Conservation (phyloP, 106 monocot genomes). For the Apostasia ramifera region DNA sequence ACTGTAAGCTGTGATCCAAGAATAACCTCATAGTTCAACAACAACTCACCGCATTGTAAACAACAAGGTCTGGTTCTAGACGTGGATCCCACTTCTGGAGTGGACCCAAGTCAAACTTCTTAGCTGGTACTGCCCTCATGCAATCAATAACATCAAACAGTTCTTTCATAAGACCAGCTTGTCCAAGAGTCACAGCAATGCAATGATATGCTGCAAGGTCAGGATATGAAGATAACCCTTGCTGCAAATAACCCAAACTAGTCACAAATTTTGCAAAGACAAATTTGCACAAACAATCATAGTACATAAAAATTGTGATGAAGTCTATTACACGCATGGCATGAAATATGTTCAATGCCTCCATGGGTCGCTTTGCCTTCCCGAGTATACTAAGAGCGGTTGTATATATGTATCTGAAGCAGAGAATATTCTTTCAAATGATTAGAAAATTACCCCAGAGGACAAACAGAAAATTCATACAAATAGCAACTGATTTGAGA, state of each 20-base stretch:
- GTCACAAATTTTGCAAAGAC: slow-evolving; percentile 4
- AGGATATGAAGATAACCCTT: slow-evolving; percentile 86
- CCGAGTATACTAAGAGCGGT: slow-evolving; percentile 89
- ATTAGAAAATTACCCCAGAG: background rate
- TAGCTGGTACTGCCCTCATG: slow-evolving; percentile 66
- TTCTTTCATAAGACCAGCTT: slow-evolving; percentile 92
- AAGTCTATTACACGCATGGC: slow-evolving; percentile 64
- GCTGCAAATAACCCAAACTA: slow-evolving; percentile 39
- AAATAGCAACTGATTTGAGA: background rate
- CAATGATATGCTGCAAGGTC: slow-evolving; percentile 97
- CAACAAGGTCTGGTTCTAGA: slow-evolving; percentile 84
- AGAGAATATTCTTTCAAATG: slow-evolving; percentile 5
- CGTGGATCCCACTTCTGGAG: slow-evolving; percentile 87
- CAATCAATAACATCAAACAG: slow-evolving; percentile 97
- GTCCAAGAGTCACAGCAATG: slow-evolving; percentile 89
- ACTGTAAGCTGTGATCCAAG: too few relatives aligned
- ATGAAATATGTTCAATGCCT: slow-evolving; percentile 90
- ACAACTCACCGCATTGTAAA: slow-evolving; percentile 87
- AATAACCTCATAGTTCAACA: background rate
- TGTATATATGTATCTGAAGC: slow-evolving; percentile 86
- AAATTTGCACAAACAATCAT: slow-evolving; percentile 1
- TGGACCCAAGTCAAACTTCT: slow-evolving; percentile 61
- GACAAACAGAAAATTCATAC: background rate
- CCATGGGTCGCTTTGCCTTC: slow-evolving; percentile 81
- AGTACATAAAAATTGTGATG: slow-evolving; percentile 5